A percentile compares a stretch with the other conserved stretches of the same genome.
These are phyloP conservation scores for Calonectria hawksworthii DNA, from an alignment of 2,329 filamentous ascomycete genomes.

Conservation along the genomic window DNA sequence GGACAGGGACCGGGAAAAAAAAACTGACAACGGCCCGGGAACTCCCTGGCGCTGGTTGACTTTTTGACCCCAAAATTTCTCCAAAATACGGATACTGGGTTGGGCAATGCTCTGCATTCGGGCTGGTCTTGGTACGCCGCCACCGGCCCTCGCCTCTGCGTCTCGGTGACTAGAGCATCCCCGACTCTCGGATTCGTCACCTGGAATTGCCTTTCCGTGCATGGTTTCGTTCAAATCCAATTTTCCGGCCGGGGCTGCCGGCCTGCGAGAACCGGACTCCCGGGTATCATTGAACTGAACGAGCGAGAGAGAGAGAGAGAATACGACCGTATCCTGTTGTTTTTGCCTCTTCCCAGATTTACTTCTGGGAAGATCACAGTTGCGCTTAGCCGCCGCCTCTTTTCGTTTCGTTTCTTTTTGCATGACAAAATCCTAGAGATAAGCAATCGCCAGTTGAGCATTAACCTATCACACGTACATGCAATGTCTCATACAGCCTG, in stretches of 20 bases:
- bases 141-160: conserved; percentile 3
- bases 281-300: neutral
- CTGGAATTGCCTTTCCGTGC: conserved; percentile 32
- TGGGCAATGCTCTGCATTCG: conserved; percentile 6
- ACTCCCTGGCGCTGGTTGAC: neutral
- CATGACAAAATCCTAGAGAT: neutral
- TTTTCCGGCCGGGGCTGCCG: conserved; percentile 31
- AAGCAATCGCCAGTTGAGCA: neutral
- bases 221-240: conserved; percentile 5
- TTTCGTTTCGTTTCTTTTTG: neutral
- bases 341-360: conserved; percentile 1
- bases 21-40: conserved; percentile 33
- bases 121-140: conserved; percentile 3
- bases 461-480: neutral
- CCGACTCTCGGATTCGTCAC: conserved; percentile 1
- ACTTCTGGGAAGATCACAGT: neutral
- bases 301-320: too few species aligned
- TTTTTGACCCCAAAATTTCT: conserved; percentile 22
- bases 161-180: conserved; percentile 1
- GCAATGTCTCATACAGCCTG: neutral
- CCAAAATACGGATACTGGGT: conserved; percentile 23
- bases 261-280: conserved; percentile 22
- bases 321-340: conserved; percentile 20
- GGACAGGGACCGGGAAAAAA: conserved; percentile 30
- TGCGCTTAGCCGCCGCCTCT: neutral